Conservation (phyloP, 106 monocot species). For the Amphibolis antarctica region DNA sequence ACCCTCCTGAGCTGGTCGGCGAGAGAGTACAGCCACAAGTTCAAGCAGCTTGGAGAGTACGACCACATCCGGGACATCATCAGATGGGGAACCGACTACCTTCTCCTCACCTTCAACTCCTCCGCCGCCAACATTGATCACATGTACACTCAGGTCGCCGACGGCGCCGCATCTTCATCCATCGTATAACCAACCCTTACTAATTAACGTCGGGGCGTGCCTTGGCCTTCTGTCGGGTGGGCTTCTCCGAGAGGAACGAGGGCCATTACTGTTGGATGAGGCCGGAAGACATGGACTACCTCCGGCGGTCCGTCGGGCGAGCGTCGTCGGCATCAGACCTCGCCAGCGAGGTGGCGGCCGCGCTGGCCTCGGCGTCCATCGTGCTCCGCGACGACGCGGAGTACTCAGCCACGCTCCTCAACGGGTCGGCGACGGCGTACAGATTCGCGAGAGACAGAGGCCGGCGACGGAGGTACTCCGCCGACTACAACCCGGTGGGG, state of each 20-base stretch:
- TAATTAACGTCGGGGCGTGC: too few species aligned
- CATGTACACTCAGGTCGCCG: slow-evolving; percentile 70
- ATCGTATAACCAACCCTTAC: background rate
- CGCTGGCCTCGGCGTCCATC: slow-evolving; percentile 68
- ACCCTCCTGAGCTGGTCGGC: slow-evolving; percentile 83
- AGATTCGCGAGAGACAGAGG: slow-evolving; percentile 29
- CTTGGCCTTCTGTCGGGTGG: slow-evolving; percentile 40
- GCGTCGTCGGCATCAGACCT: slow-evolving; percentile 47
- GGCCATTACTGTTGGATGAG: slow-evolving; percentile 83
- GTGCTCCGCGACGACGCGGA: slow-evolving; percentile 46
- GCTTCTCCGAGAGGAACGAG: too few species aligned
- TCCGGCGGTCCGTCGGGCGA: slow-evolving; percentile 10
- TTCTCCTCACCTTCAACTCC: slow-evolving; percentile 82
- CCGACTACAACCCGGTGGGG: too few species aligned
- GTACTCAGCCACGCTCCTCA: slow-evolving; percentile 59
- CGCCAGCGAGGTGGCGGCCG: slow-evolving; percentile 54
- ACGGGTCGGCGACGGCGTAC: slow-evolving; percentile 36
- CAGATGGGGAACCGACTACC: slow-evolving; percentile 91
- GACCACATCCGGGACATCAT: slow-evolving; percentile 77
- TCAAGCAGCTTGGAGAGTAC: slow-evolving; percentile 67
- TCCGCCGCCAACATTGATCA: slow-evolving; percentile 49
- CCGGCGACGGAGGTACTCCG: slow-evolving; percentile 15
- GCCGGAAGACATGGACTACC: slow-evolving; percentile 75
- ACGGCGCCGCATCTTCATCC: too few species aligned
- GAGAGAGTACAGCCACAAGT: slow-evolving; percentile 73